phyloP scores from a whole-genome alignment of 306 rosid species.

The Cicer chorassanicum region DNA sequence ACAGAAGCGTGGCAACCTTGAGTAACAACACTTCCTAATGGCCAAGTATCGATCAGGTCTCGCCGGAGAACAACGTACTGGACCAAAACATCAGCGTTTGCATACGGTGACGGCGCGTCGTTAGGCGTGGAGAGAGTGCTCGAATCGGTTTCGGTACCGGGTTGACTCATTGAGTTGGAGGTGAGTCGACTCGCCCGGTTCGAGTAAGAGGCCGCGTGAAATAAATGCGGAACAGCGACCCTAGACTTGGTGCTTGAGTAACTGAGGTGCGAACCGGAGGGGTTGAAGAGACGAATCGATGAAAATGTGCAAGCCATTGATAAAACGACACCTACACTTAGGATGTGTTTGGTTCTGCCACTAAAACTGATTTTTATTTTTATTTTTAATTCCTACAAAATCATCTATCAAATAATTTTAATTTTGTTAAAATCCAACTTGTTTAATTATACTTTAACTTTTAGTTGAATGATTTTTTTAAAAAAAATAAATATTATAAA shows the following conservation, averaged over 20 bases:
- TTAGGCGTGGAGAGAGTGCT: slow-evolving; percentile 9
- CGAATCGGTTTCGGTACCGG: slow-evolving; percentile 32
- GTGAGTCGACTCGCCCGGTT: slow-evolving; percentile 47
- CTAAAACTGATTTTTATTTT: too few relatives aligned
- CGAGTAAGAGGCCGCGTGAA: slow-evolving; percentile 16
- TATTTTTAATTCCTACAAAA: too few relatives aligned
- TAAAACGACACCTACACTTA: neutral
- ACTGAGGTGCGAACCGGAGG: slow-evolving; percentile 32
- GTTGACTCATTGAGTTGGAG: slow-evolving; percentile 71
- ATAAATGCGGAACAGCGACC: neutral
- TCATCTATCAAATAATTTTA: too few relatives aligned
- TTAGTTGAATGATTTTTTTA: too few relatives aligned
- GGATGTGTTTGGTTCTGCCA: too few relatives aligned
- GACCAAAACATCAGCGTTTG: slow-evolving; percentile 58
- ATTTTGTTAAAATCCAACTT: too few relatives aligned
- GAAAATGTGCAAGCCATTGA: slow-evolving; percentile 56
- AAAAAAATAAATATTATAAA: too few relatives aligned
- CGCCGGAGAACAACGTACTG: slow-evolving; percentile 97
- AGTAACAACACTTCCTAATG: slow-evolving; percentile 82
- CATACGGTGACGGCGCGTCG: slow-evolving; percentile 40
- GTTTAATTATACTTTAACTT: too few relatives aligned
- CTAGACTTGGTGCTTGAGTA: slow-evolving; percentile 26
- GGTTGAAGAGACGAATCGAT: slow-evolving; percentile 49
- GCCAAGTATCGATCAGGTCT: slow-evolving; percentile 87
- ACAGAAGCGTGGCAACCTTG: slow-evolving; percentile 96